phyloP scores from a whole-genome alignment of 768 basidiomycete genomes.

The Boletus rex-veris region DNA sequence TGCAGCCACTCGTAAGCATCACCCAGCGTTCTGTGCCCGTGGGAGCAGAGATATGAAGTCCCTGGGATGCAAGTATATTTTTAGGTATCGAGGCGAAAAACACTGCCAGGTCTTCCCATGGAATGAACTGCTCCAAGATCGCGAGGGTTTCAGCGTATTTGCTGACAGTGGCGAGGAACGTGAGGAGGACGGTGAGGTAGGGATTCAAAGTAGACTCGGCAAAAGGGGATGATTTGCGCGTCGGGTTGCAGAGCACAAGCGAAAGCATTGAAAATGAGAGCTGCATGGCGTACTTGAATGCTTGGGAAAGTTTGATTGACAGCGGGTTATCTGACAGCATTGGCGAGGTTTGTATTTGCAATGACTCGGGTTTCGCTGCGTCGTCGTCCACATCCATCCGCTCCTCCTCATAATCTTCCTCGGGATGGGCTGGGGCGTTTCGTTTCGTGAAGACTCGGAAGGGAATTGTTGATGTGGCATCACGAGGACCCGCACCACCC shows the following conservation, averaged over 20 bases:
- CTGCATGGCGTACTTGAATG: constrained; percentile 73
- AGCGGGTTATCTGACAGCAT: constrained; percentile 32
- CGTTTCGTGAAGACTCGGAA: constrained; percentile 55
- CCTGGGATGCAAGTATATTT: constrained; percentile 46
- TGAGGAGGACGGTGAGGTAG: constrained; percentile 81
- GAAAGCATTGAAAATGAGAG: constrained; percentile 78
- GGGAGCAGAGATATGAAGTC: constrained; percentile 32
- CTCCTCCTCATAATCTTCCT: constrained; percentile 43
- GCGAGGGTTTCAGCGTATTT: constrained; percentile 59
- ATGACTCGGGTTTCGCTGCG: constrained; percentile 19
- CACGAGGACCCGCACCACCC: constrained; percentile 45
- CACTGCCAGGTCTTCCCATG: constrained; percentile 72
- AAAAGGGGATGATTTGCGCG: constrained; percentile 56
- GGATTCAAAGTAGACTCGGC: constrained; percentile 66
- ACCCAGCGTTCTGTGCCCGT: constrained; percentile 50
- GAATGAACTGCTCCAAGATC: constrained; percentile 72
- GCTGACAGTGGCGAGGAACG: constrained; percentile 78
- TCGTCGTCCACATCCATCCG: constrained; percentile 68
- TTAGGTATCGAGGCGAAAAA: constrained; percentile 64
- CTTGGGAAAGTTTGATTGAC: constrained; percentile 49
- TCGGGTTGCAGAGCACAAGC: constrained; percentile 62
- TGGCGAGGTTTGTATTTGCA: constrained; percentile 23
- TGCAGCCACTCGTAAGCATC: constrained; percentile 66
- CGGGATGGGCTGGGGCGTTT: constrained; percentile 27
- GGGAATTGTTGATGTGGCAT: constrained; percentile 31